Percentiles rank a stretch among this genome's conserved stretches.
Evolutionary conservation across 2,329 filamentous ascomycete genomes (phyloP).

Genomic region (Ilyonectria sp.): DNA sequence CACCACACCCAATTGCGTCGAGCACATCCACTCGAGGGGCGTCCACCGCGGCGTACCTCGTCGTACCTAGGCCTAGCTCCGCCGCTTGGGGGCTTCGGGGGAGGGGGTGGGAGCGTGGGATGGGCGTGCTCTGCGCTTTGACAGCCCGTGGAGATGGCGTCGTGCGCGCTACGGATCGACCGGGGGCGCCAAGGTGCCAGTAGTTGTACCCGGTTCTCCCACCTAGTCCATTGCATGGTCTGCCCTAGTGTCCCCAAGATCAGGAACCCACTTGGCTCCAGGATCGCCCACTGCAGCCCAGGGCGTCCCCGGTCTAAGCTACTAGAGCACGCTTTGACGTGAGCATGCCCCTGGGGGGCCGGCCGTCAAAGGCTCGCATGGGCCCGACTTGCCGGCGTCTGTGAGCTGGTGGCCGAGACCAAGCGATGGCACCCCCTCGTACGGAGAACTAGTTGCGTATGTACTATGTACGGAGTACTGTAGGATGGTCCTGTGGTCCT

Average conservation of each 20-base stretch:
- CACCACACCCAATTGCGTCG: too few relatives aligned
- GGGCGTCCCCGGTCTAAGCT: conserved; percentile 21
- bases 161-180: conserved; percentile 43
- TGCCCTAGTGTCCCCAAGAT: conserved; percentile 25
- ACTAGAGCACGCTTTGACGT: conserved; percentile 42
- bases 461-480: too few relatives aligned
- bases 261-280: conserved; percentile 30
- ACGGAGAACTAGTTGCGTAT: not conserved
- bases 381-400: conserved; percentile 1
- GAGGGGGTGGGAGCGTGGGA: conserved; percentile 1
- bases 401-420: conserved; percentile 11
- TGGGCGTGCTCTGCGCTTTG: conserved; percentile 30
- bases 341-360: conserved; percentile 27
- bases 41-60: not conserved
- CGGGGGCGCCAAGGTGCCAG: conserved; percentile 34
- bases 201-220: conserved; percentile 1
- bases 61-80: not conserved
- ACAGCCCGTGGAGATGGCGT: conserved; percentile 35
- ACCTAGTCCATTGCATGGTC: too few relatives aligned
- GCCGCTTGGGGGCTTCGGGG: not conserved
- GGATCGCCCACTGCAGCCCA: conserved; percentile 33
- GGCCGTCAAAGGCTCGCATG: conserved; percentile 5
- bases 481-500: too few relatives aligned
- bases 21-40: too few relatives aligned
- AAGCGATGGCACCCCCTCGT: conserved; percentile 26